Evolutionary conservation across 345 rosid species (phyloP).

Genomic region (Cardamine resedifolia): DNA sequence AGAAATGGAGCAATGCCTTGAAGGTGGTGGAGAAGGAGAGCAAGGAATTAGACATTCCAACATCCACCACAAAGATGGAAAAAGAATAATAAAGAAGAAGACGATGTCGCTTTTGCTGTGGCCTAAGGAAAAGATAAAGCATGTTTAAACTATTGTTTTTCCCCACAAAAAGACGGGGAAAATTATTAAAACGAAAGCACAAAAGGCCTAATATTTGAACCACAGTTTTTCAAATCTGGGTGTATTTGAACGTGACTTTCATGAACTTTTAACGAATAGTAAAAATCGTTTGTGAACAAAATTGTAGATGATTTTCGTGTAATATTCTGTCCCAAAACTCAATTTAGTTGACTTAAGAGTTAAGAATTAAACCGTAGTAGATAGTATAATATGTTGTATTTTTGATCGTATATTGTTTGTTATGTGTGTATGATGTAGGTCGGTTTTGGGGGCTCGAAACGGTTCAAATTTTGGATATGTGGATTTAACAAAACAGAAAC

Average conservation of each 20-base stretch:
- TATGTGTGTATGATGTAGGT: no score
- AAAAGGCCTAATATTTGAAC: constrained; percentile 33
- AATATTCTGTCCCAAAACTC: not conserved
- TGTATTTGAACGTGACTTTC: not conserved
- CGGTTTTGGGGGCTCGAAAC: not conserved
- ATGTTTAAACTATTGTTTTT: constrained; percentile 19
- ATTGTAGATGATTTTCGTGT: not conserved
- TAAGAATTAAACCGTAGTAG: not conserved
- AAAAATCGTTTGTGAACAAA: not conserved
- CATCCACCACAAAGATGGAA: constrained; percentile 32
- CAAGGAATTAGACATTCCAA: constrained; percentile 39
- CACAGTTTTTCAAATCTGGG: constrained; percentile 1
- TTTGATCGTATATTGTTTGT: not conserved
- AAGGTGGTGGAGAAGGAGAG: constrained; percentile 38
- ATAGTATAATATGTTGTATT: not conserved
- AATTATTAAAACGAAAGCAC: constrained; percentile 28
- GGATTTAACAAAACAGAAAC: not conserved
- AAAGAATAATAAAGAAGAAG: constrained; percentile 32
- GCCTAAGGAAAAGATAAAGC: constrained; percentile 40
- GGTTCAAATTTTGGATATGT: not conserved
- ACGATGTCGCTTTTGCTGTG: constrained; percentile 27
- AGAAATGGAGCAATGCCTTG: constrained; percentile 37
- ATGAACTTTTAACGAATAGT: not conserved
- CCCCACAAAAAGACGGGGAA: not conserved
- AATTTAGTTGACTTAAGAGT: not conserved